Evolutionary conservation across 1,139 yeast genomes (phyloP).

Genomic region (Scheffersomyces titani): DNA sequence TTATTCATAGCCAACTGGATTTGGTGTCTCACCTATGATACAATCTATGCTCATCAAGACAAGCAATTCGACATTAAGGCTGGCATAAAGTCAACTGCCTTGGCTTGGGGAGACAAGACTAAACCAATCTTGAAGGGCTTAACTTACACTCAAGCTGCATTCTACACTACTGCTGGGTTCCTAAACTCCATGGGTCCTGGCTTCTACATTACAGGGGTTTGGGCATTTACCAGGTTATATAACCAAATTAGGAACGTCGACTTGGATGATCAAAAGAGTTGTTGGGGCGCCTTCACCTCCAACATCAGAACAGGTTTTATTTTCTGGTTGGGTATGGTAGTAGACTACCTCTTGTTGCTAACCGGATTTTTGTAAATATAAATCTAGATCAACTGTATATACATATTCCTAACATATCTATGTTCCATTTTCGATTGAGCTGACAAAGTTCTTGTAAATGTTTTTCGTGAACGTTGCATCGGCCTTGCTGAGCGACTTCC

Average conservation of each 20-base stretch:
- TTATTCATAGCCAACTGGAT: conserved; percentile 74
- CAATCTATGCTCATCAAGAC: conserved; percentile 97
- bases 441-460: conserved; percentile 15
- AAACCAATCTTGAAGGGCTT: conserved; percentile 67
- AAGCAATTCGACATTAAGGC: conserved; percentile 83
- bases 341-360: conserved; percentile 65
- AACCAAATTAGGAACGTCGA: conserved; percentile 70
- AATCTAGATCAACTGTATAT: background rate
- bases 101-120: conserved; percentile 84
- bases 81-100: conserved; percentile 92
- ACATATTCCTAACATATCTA: background rate
- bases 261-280: conserved; percentile 73
- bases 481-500: conserved; percentile 31
- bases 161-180: conserved; percentile 72
- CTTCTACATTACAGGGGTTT: conserved; percentile 63
- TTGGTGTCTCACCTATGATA: conserved; percentile 96
- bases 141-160: conserved; percentile 65
- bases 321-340: conserved; percentile 71
- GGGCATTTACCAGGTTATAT: conserved; percentile 69
- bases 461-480: conserved; percentile 23
- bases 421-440: background rate
- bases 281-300: conserved; percentile 78
- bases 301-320: conserved; percentile 82
- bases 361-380: conserved; percentile 38
- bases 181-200: conserved; percentile 87